These are phyloP conservation scores for Leptographium wingfieldii DNA, from an alignment of 2,329 filamentous ascomycete genomes.

Conservation along the genomic window DNA sequence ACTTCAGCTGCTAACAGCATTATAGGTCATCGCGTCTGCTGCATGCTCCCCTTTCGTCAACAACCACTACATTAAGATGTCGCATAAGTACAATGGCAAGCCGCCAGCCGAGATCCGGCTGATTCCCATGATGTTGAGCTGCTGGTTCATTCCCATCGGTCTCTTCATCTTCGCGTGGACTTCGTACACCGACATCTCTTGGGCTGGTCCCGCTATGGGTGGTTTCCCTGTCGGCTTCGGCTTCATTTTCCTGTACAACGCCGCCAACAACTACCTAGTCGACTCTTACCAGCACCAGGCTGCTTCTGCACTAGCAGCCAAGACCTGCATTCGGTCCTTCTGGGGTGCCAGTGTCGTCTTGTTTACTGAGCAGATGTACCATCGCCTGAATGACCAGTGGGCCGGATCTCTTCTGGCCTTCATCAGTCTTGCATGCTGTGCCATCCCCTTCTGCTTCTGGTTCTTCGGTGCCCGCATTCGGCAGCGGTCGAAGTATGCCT, in stretches of 20 bases:
- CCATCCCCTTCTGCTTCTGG: conserved; percentile 75
- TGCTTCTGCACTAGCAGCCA: conserved; percentile 67
- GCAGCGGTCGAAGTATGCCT: conserved; percentile 58
- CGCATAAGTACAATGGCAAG: conserved; percentile 50
- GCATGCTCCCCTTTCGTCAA: conserved; percentile 61
- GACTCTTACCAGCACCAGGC: conserved; percentile 58
- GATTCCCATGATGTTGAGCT: conserved; percentile 70
- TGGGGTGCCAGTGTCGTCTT: conserved; percentile 70
- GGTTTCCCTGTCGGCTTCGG: conserved; percentile 65
- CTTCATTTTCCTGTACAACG: conserved; percentile 75
- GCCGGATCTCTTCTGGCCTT: conserved; percentile 61
- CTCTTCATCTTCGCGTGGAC: conserved; percentile 40
- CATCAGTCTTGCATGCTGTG: conserved; percentile 63
- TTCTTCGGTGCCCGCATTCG: conserved; percentile 62
- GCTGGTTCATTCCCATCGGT: conserved; percentile 55
- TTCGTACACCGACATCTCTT: conserved; percentile 51
- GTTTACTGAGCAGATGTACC: conserved; percentile 74
- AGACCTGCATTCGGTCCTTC: conserved; percentile 67
- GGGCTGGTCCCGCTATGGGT: conserved; percentile 60
- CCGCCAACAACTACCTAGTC: conserved; percentile 61
- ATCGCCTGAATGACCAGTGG: conserved; percentile 61
- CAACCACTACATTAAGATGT: conserved; percentile 61
- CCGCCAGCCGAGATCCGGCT: conserved; percentile 68
- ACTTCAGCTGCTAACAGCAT: background rate
- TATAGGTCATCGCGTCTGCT: conserved; percentile 47